A percentile compares a stretch with the other conserved stretches of the same genome.
Conservation (phyloP, 805 yeast species). For the Saccharomycopsis sp. region DNA sequence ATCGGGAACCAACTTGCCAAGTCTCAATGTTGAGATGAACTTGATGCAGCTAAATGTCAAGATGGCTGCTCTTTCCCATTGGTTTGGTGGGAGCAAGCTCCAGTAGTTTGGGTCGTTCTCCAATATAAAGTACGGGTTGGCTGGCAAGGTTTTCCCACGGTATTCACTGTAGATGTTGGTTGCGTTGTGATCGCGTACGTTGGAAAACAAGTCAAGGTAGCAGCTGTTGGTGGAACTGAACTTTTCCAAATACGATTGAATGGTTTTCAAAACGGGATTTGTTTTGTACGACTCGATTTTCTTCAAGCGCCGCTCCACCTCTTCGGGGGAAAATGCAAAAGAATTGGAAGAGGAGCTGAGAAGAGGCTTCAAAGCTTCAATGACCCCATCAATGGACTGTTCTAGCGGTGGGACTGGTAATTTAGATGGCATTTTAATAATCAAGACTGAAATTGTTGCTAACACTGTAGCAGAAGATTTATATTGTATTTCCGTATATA, state of each 20-base stretch:
- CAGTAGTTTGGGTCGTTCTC: constrained; percentile 63
- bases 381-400: constrained; percentile 42
- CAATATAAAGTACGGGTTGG: constrained; percentile 67
- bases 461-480: too few relatives aligned
- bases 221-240: constrained; percentile 37
- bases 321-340: too few relatives aligned
- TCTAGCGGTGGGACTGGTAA: constrained; percentile 55
- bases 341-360: too few relatives aligned
- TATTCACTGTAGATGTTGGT: constrained; percentile 56
- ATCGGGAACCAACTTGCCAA: constrained; percentile 49
- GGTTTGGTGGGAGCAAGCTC: constrained; percentile 46
- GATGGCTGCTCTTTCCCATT: constrained; percentile 59
- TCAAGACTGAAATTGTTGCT: too few relatives aligned
- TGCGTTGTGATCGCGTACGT: constrained; percentile 32
- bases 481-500: too few relatives aligned
- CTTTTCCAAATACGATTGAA: constrained; percentile 47
- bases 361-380: constrained; percentile 52
- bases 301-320: too few relatives aligned
- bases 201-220: constrained; percentile 45
- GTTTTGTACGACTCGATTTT: constrained; percentile 39
- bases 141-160: constrained; percentile 59
- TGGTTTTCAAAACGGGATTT: too few relatives aligned
- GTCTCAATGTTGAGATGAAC: constrained; percentile 34
- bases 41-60: constrained; percentile 57
- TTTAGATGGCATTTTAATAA: too few relatives aligned